Base-by-base conservation (phyloP, 768 basidiomycete genomes). In the Boletus edulis region DNA sequence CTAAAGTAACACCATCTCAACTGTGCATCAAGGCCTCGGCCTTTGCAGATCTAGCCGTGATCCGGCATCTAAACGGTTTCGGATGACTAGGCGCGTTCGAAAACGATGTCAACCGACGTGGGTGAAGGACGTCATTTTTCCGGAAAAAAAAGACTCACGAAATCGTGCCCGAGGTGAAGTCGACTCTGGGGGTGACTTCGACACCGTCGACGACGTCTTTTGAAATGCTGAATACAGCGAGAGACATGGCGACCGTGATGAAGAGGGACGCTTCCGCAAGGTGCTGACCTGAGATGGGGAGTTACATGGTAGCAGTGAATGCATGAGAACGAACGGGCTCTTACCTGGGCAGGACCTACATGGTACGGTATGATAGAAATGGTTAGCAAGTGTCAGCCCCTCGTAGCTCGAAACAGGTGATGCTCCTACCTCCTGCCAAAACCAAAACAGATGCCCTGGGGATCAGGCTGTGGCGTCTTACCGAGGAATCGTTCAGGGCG, bases 51-150 rank as follows among this genome's bases (percentile, higher is more conserved):
- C 82, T 77, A 14, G 81, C 79, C 44, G 67, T 76, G 59, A 86
- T 78, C n/a, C 68, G 65, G 65, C 79, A 86, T 58, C 73, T 78
- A 67, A 82, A 85, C 18, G 83, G 79, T 58, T 76, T 78, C 3
- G 80, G 82, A 59, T 83, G 84, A 14, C 66, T 68, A 41, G 2
- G 3, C 0, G 13, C 3, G 14, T 43, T 40, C 15, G 17, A 29
- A 2, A 41, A 5, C 17, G 14, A 17, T 14, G 31, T 41, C 43
- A 15, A 45, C 2, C 18, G 10, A 35, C 12, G 11, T 5, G 7
- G 27, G 27, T 27, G 27, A 29, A 9, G 27, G 27, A 29, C 8
- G 27, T 9, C 27, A 27, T 8, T 27, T 27, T 27, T 27, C 8
- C 27, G 8, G 2, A 29, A 3, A 24, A 11, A 27, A 39, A 2